These are phyloP conservation scores for Coemansia pectinata DNA, from an alignment of 192 early-diverging fungal species.

Conservation along the genomic window DNA sequence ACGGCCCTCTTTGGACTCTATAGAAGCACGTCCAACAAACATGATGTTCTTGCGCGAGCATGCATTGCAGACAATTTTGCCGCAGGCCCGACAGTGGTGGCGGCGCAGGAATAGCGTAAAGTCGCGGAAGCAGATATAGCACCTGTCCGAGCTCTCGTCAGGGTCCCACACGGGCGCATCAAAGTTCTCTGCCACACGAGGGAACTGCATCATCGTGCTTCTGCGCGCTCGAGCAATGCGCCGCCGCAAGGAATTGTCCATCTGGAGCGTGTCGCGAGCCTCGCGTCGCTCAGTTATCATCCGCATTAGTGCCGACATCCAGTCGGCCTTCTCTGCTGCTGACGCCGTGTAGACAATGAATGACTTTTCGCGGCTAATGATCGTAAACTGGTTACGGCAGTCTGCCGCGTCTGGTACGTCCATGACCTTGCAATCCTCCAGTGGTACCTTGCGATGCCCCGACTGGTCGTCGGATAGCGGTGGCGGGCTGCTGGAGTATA, in stretches of 20 bases:
- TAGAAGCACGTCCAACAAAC: constrained; percentile 29
- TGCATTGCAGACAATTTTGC: constrained; percentile 75
- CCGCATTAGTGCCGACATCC: constrained; percentile 63
- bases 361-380: constrained; percentile 78
- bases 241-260: constrained; percentile 49
- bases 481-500: constrained; percentile 66
- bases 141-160: constrained; percentile 62
- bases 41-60: constrained; percentile 65
- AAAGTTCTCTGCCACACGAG: constrained; percentile 68
- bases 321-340: constrained; percentile 58
- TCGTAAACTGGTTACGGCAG: constrained; percentile 69
- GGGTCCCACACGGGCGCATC: constrained; percentile 74
- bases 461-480: constrained; percentile 62
- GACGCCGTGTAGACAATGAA: constrained; percentile 72
- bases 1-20: constrained; percentile 46
- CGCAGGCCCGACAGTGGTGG: constrained; percentile 81
- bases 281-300: constrained; percentile 61
- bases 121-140: constrained; percentile 72
- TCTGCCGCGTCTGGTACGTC: constrained; percentile 58
- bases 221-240: constrained; percentile 51
- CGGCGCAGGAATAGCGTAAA: constrained; percentile 70
- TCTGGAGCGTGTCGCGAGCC: constrained; percentile 63
- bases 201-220: constrained; percentile 56
- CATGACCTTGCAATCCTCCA: constrained; percentile 62
- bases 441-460: constrained; percentile 70